These are phyloP conservation scores for Phoma sp. DNA, from an alignment of 2,329 filamentous ascomycete species.

Conservation along the genomic window DNA sequence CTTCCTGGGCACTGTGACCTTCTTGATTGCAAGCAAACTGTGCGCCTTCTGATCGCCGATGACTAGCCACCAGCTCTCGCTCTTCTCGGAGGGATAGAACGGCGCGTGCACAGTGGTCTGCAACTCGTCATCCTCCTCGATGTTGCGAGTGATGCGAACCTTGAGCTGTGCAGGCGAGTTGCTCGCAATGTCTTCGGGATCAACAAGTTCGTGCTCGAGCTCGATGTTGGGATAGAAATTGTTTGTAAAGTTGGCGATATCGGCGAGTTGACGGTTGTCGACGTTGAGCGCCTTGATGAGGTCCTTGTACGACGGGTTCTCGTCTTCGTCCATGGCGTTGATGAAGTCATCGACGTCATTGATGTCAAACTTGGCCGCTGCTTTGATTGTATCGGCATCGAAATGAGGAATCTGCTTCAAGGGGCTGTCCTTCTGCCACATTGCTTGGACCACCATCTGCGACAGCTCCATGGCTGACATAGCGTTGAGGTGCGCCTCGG, in stretches of 20 bases:
- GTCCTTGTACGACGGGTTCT: constrained; percentile 80
- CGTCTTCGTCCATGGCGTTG: constrained; percentile 96
- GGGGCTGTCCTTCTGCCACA: constrained; percentile 98
- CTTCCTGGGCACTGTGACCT: constrained; percentile 82
- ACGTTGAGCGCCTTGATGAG: constrained; percentile 81
- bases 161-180: constrained; percentile 82
- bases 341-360: constrained; percentile 98
- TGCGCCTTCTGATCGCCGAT: constrained; percentile 91
- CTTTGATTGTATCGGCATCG: constrained; percentile 79
- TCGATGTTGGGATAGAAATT: constrained; percentile 95
- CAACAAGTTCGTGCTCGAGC: constrained; percentile 84
- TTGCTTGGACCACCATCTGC: constrained; percentile 97
- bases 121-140: constrained; percentile 73
- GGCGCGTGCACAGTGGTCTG: constrained; percentile 90
- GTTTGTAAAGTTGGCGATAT: constrained; percentile 96
- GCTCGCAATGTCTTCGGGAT: constrained; percentile 78
- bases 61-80: constrained; percentile 98
- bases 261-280: constrained; percentile 78
- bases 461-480: constrained; percentile 99
- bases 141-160: constrained; percentile 82
- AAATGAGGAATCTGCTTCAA: constrained; percentile 99
- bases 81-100: constrained; percentile 90
- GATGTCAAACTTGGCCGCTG: constrained; percentile 79
- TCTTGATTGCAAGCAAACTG: constrained; percentile 89
- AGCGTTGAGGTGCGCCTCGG: constrained; percentile 93